Conservation (phyloP, 83 land plant genomes). For the Larix sibirica region DNA sequence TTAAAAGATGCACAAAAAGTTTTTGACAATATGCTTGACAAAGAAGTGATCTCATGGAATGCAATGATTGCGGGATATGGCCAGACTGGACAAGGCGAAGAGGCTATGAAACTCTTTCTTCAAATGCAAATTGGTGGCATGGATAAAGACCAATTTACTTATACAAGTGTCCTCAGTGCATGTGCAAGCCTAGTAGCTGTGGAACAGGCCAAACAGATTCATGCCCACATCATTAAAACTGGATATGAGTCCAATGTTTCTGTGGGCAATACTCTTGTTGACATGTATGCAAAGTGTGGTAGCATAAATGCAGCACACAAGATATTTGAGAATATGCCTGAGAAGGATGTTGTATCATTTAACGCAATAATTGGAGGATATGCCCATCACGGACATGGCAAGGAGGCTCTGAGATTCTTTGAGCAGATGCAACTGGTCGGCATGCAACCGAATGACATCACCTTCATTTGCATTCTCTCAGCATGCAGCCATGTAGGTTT, state of each 20-base stretch:
- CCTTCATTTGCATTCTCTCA: constrained; percentile 14
- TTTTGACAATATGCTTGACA: constrained; percentile 12
- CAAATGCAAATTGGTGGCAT: background rate
- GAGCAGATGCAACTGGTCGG: constrained; percentile 8
- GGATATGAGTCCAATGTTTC: constrained; percentile 46
- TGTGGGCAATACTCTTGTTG: constrained; percentile 58
- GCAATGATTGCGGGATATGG: constrained; percentile 6
- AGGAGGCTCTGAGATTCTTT: constrained; percentile 4
- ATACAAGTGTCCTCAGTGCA: constrained; percentile 55
- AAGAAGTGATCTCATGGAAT: constrained; percentile 6
- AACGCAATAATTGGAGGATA: constrained; percentile 67
- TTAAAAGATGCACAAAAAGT: constrained; percentile 1
- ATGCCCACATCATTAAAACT: constrained; percentile 37
- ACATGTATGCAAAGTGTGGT: constrained; percentile 59
- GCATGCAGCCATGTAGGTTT: constrained; percentile 11
- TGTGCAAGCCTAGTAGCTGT: constrained; percentile 30
- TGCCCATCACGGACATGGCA: constrained; percentile 26
- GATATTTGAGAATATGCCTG: constrained; percentile 30
- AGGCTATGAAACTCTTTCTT: constrained; percentile 5
- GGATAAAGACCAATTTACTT: constrained; percentile 30
- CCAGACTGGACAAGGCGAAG: constrained; percentile 8
- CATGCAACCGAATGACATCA: constrained; percentile 8
- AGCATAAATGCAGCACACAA: constrained; percentile 31
- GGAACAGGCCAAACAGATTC: constrained; percentile 38
- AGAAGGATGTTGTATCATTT: constrained; percentile 53